These are phyloP conservation scores for Rosa hybrid DNA, from an alignment of 331 rosid species.

Conservation along the genomic window DNA sequence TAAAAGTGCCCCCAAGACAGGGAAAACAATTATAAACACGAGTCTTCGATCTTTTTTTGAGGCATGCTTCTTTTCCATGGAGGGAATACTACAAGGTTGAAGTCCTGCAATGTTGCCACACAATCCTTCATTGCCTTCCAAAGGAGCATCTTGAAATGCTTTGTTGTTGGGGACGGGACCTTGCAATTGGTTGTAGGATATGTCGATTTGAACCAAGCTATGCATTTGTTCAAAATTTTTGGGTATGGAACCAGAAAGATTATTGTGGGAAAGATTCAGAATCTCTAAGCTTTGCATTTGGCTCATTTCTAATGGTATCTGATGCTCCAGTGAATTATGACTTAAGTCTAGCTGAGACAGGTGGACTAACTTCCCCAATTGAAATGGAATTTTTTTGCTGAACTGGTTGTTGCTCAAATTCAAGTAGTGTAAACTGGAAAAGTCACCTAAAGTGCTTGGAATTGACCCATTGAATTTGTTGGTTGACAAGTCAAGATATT, in stretches of 20 bases:
- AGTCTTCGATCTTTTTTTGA: not conserved
- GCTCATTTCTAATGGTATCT: not conserved
- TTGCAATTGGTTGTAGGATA: not conserved
- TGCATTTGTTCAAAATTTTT: not conserved
- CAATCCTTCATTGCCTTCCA: not conserved
- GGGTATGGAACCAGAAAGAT: not conserved
- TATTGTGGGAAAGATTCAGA: not conserved
- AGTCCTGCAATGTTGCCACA: not conserved
- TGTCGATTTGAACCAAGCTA: not conserved
- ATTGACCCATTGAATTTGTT: not conserved
- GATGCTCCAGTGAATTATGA: not conserved
- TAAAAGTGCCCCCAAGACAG: not conserved
- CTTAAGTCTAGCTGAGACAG: not conserved
- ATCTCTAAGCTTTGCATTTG: not conserved
- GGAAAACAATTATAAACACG: not conserved
- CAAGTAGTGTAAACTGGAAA: not conserved
- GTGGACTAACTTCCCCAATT: not conserved
- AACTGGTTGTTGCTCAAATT: not conserved
- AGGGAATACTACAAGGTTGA: not conserved
- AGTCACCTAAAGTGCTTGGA: not conserved
- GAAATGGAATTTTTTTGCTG: not conserved
- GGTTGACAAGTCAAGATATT: not conserved
- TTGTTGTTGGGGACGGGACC: not conserved
- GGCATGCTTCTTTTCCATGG: not conserved
- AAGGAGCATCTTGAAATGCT: not conserved